These are phyloP conservation scores for Aspergillus incahuasiensis DNA, from an alignment of 495 filamentous ascomycete species.

Conservation along the genomic window DNA sequence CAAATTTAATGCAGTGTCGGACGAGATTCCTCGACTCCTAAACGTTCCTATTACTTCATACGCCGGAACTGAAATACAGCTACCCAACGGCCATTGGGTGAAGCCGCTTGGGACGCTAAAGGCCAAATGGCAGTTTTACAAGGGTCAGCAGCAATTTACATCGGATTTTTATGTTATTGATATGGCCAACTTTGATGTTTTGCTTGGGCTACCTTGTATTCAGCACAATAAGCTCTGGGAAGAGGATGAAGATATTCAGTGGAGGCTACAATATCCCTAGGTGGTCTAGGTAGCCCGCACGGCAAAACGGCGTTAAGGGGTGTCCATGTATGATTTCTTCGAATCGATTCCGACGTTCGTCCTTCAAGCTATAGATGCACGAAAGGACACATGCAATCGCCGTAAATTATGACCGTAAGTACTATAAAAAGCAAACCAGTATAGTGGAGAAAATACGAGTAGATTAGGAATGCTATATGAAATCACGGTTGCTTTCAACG, in stretches of 20 bases:
- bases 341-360: too few species aligned
- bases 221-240: neutral
- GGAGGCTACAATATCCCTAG: neutral
- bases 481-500: too few species aligned
- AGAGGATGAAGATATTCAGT: neutral
- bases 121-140: neutral
- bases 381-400: too few species aligned
- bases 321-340: too few species aligned
- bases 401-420: too few species aligned
- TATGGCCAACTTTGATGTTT: slow-evolving; percentile 4
- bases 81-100: neutral
- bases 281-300: too few species aligned
- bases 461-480: too few species aligned
- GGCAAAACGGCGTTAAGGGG: too few species aligned
- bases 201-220: neutral
- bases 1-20: neutral
- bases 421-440: too few species aligned
- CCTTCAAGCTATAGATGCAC: too few species aligned
- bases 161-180: slow-evolving; percentile 1
- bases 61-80: neutral
- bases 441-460: too few species aligned
- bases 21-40: neutral
- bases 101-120: slow-evolving; percentile 3
- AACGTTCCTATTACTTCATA: neutral
- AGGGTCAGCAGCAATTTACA: neutral